These are phyloP conservation scores for Gloeostereum incarnatum DNA, from an alignment of 768 basidiomycete genomes.

Conservation along the genomic window DNA sequence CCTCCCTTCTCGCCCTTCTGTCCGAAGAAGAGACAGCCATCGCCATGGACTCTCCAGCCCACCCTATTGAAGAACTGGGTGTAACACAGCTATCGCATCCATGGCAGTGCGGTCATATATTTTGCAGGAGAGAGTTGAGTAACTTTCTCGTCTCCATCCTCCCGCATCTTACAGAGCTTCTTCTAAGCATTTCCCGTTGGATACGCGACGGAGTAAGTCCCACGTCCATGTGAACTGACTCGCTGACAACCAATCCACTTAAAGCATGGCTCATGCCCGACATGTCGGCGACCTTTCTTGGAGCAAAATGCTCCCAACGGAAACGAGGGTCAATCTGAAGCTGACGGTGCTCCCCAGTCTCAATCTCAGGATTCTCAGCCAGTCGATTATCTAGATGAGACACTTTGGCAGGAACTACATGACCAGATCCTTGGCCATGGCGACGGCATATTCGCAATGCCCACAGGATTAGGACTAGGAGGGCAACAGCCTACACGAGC, in stretches of 20 bases:
- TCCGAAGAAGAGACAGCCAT: constrained; percentile 67
- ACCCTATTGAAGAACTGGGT: constrained; percentile 59
- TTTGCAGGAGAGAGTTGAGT: constrained; percentile 72
- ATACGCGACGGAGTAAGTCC: constrained; percentile 43
- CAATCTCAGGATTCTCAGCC: background rate
- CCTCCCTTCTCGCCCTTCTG: constrained; percentile 54
- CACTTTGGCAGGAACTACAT: constrained; percentile 8
- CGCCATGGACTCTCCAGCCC: constrained; percentile 74
- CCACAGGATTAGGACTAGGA: constrained; percentile 22
- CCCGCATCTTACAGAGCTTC: constrained; percentile 10
- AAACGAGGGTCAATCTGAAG: background rate
- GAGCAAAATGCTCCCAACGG: constrained; percentile 10
- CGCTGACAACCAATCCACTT: constrained; percentile 6
- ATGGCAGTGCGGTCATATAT: constrained; percentile 59
- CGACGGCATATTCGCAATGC: constrained; percentile 10
- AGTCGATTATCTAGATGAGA: background rate
- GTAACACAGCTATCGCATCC: constrained; percentile 50
- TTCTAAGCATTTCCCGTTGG: constrained; percentile 53
- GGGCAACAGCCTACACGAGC: constrained; percentile 3
- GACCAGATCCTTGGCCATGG: background rate
- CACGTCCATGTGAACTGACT: constrained; percentile 3
- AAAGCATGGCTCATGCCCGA: constrained; percentile 58
- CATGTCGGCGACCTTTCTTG: constrained; percentile 45
- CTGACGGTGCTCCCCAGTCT: background rate
- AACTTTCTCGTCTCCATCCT: constrained; percentile 3